These are phyloP conservation scores for Volvariella surrecta DNA, from an alignment of 1,284 basidiomycete genomes.

Conservation along the genomic window DNA sequence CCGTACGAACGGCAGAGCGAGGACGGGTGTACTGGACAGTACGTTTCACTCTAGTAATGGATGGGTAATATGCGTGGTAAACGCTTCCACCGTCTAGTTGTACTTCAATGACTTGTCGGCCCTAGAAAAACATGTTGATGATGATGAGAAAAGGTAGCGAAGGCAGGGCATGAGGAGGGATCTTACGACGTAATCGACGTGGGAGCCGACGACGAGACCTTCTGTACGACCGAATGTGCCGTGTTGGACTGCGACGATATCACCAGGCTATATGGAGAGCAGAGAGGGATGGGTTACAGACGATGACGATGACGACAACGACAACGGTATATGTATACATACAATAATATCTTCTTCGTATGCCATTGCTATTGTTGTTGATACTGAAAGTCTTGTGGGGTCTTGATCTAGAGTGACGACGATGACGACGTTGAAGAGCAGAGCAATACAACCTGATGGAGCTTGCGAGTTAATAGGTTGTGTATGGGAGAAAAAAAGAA, in stretches of 20 bases:
- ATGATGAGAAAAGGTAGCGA: background rate
- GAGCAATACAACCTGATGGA: too few relatives aligned
- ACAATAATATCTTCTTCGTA: conserved; percentile 13
- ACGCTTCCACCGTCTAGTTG: conserved; percentile 58
- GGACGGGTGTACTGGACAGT: conserved; percentile 50
- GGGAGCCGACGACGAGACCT: conserved; percentile 68
- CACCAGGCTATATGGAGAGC: conserved; percentile 46
- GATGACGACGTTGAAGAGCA: conserved; percentile 4
- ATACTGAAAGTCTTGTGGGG: background rate
- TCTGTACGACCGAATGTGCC: conserved; percentile 53
- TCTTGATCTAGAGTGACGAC: conserved; percentile 3
- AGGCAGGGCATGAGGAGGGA: conserved; percentile 5
- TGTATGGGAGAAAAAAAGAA: too few relatives aligned
- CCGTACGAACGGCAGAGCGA: conserved; percentile 32
- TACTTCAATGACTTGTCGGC: conserved; percentile 71
- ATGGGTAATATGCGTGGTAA: conserved; percentile 66
- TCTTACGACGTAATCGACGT: conserved; percentile 58
- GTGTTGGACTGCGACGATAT: conserved; percentile 69
- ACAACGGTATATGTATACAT: conserved; percentile 2
- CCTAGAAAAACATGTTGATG: conserved; percentile 29
- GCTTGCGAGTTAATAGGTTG: too few relatives aligned
- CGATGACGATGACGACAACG: background rate
- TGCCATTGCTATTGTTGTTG: conserved; percentile 5
- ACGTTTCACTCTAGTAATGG: conserved; percentile 64
- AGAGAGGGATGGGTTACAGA: too few relatives aligned